Evolutionary conservation across 225 moss, liverwort and hornwort genomes (phyloP).

Genomic region (Marchantia polymorpha): DNA sequence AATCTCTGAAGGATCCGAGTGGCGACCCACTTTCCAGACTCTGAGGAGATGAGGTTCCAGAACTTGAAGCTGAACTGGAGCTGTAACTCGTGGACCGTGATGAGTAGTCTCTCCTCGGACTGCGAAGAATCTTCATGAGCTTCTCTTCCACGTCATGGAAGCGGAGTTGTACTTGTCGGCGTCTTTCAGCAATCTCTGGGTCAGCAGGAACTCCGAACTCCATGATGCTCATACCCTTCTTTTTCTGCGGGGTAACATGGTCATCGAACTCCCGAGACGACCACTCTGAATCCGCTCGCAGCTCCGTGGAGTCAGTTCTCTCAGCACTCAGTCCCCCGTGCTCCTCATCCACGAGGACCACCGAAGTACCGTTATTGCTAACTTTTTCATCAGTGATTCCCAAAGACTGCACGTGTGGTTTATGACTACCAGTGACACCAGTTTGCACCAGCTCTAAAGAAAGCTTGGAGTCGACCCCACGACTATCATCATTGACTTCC

Average conservation of each 20-base stretch:
- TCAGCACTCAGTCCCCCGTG: not conserved
- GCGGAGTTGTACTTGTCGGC: not conserved
- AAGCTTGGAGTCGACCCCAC: not conserved
- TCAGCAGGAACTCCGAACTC: conserved; percentile 1
- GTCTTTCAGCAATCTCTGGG: not conserved
- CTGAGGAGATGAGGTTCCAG: not conserved
- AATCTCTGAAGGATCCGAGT: not conserved
- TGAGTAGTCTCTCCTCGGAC: conserved; percentile 1
- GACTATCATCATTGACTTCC: not conserved
- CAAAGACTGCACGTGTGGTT: too few species aligned
- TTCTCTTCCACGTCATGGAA: conserved; percentile 7
- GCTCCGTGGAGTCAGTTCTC: not conserved
- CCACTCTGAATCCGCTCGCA: not conserved
- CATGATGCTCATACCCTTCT: conserved; percentile 9
- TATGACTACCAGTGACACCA: too few species aligned
- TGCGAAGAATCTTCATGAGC: conserved; percentile 1
- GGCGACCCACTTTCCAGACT: not conserved
- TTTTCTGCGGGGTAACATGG: not conserved
- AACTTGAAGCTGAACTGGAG: not conserved
- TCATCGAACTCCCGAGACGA: not conserved
- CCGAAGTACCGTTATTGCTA: too few species aligned
- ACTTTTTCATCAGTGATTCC: too few species aligned
- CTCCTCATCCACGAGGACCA: too few species aligned
- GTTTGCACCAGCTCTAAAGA: too few species aligned
- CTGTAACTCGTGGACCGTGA: too few species aligned